These are phyloP conservation scores for Hypoxylon lienhwacheense DNA, from an alignment of 495 filamentous ascomycete species.

Conservation along the genomic window DNA sequence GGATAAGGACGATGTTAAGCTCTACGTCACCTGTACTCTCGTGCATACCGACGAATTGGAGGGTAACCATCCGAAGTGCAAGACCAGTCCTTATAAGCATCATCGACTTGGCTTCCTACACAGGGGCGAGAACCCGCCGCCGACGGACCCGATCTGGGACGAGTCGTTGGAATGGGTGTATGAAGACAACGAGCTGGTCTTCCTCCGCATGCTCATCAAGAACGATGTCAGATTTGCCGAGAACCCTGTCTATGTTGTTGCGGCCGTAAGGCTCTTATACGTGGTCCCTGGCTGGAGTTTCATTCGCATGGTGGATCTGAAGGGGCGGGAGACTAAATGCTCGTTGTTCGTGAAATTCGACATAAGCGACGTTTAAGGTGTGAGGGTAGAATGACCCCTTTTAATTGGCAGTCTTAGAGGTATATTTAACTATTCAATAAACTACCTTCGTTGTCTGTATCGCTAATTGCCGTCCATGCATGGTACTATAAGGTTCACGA, in stretches of 20 bases:
- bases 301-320: conserved; percentile 56
- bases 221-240: conserved; percentile 53
- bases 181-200: conserved; percentile 57
- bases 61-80: conserved; percentile 48
- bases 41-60: conserved; percentile 47
- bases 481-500: no score
- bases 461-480: no score
- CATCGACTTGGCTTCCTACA: conserved; percentile 50
- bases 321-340: conserved; percentile 54
- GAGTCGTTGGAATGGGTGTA: conserved; percentile 58
- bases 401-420: no score
- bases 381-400: neutral
- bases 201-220: conserved; percentile 57
- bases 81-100: conserved; percentile 52
- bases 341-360: conserved; percentile 56
- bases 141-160: conserved; percentile 55
- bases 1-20: conserved; percentile 46
- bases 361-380: conserved; percentile 39
- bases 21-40: conserved; percentile 58
- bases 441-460: no score
- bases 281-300: conserved; percentile 54
- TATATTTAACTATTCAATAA: no score
- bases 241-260: conserved; percentile 54
- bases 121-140: conserved; percentile 46
- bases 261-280: conserved; percentile 52